Conservation (phyloP, 495 filamentous ascomycete genomes). For the Hamigera avellanea region DNA sequence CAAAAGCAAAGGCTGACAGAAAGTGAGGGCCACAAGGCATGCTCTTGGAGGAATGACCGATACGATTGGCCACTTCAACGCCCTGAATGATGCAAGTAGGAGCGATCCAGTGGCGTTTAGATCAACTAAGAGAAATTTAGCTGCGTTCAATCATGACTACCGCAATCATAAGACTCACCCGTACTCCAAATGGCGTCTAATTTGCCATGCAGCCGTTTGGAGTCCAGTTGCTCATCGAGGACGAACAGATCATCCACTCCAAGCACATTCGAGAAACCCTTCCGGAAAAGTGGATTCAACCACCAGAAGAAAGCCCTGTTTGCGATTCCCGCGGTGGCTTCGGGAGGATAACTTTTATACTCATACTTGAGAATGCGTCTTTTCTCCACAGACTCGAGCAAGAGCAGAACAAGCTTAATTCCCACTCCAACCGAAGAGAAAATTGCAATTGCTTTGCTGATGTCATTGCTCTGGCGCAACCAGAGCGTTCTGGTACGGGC, state of each 20-base stretch:
- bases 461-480: conserved; percentile 27
- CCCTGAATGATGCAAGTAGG: conserved; percentile 31
- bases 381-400: conserved; percentile 48
- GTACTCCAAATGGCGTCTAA: conserved; percentile 24
- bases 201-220: conserved; percentile 23
- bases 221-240: conserved; percentile 32
- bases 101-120: conserved; percentile 26
- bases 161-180: conserved; percentile 1
- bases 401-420: conserved; percentile 36
- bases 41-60: conserved; percentile 40
- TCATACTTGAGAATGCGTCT: conserved; percentile 28
- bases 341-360: conserved; percentile 38
- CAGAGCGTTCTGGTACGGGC: conserved; percentile 46
- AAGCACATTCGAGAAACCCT: conserved; percentile 35
- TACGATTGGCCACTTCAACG: conserved; percentile 34
- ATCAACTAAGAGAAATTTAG: conserved; percentile 17
- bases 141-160: neutral
- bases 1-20: conserved; percentile 47
- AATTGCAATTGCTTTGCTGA: conserved; percentile 22
- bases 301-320: conserved; percentile 44
- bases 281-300: conserved; percentile 43
- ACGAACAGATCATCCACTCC: conserved; percentile 31
- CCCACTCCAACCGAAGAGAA: conserved; percentile 32
- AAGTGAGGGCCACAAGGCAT: conserved; percentile 42
- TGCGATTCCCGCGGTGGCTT: conserved; percentile 46